Percentiles rank a stretch among this genome's conserved stretches.
Evolutionary conservation across 1,284 basidiomycete genomes (phyloP).

Genomic region (Ustilago tritici): DNA sequence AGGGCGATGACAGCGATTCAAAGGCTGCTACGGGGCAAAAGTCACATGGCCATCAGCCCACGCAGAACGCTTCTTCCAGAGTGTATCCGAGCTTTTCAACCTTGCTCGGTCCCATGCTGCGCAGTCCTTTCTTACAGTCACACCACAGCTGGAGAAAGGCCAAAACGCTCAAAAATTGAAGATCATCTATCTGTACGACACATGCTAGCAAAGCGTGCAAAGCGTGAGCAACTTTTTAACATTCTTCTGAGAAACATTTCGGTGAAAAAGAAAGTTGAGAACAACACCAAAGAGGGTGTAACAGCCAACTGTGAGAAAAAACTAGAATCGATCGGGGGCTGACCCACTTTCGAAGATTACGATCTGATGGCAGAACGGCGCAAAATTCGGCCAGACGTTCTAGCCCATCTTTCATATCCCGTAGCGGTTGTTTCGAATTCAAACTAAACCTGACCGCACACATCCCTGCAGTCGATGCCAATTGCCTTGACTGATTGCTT

Average conservation of each 20-base stretch:
- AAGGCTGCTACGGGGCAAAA: background rate
- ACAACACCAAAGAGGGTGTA: background rate
- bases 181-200: constrained; percentile 1
- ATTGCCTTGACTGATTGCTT: background rate
- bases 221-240: constrained; percentile 10
- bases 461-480: too few species aligned
- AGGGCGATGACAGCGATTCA: background rate
- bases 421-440: constrained; percentile 15
- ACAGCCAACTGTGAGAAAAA: background rate
- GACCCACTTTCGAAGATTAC: background rate
- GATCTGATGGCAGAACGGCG: constrained; percentile 2
- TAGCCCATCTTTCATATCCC: constrained; percentile 17
- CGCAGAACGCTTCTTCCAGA: background rate
- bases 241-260: constrained; percentile 37
- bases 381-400: constrained; percentile 16
- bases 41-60: background rate
- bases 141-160: background rate
- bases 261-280: background rate
- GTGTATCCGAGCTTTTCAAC: background rate
- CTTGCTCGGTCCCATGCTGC: background rate
- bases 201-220: constrained; percentile 11
- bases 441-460: background rate
- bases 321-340: constrained; percentile 8
- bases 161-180: background rate
- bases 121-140: too few species aligned